phyloP scores from a whole-genome alignment of 805 yeast genomes.

The Candida ipomoeae region DNA sequence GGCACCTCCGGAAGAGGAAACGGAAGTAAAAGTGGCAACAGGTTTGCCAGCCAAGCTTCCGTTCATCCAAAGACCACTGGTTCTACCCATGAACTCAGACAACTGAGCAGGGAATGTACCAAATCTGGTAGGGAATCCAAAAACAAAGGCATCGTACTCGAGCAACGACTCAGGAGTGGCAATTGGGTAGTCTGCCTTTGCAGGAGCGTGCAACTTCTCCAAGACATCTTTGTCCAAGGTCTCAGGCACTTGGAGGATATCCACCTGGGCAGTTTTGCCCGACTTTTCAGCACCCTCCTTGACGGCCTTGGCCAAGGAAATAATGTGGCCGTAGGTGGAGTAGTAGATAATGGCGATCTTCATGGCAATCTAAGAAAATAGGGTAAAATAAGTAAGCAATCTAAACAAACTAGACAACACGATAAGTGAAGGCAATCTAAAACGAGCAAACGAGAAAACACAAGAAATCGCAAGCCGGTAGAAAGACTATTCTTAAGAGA shows the following conservation, averaged over 20 bases:
- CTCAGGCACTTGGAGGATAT: constrained; percentile 55
- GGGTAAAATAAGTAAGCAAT: no score
- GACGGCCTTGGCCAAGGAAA: constrained; percentile 17
- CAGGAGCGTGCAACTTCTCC: constrained; percentile 18
- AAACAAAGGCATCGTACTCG: constrained; percentile 19
- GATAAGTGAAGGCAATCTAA: no score
- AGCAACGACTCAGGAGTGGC: constrained; percentile 19
- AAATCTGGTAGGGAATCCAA: constrained; percentile 20
- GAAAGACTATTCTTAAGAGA: background rate
- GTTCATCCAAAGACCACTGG: constrained; percentile 19
- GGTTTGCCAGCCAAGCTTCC: constrained; percentile 20
- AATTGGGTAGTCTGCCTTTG: constrained; percentile 19
- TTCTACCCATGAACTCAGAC: constrained; percentile 20
- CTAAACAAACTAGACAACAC: no score
- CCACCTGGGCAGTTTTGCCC: constrained; percentile 38
- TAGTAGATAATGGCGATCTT: constrained; percentile 18
- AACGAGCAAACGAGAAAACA: no score
- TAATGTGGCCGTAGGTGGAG: constrained; percentile 19
- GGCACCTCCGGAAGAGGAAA: constrained; percentile 79
- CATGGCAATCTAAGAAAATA: constrained; percentile 5
- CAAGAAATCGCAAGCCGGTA: no score
- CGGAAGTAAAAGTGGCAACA: constrained; percentile 63
- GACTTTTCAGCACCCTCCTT: constrained; percentile 15
- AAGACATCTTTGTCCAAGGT: constrained; percentile 19
- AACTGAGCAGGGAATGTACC: constrained; percentile 21